These are phyloP conservation scores for Geotrichum australiense DNA, from an alignment of 1,139 yeast genomes.

Conservation along the genomic window DNA sequence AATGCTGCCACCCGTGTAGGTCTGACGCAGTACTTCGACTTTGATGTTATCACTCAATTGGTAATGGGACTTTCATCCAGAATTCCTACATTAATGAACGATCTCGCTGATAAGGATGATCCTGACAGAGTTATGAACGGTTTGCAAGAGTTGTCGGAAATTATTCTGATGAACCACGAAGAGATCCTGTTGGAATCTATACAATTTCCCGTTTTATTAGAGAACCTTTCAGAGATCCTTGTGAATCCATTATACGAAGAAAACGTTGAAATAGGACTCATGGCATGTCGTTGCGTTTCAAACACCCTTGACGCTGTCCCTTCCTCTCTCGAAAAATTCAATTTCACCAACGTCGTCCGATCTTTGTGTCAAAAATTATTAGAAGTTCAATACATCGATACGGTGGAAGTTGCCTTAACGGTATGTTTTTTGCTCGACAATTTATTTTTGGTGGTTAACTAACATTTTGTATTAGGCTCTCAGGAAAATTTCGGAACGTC, in stretches of 20 bases:
- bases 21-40: constrained; percentile 13
- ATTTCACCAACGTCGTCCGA: constrained; percentile 60
- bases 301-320: constrained; percentile 74
- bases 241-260: constrained; percentile 52
- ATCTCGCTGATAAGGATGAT: constrained; percentile 36
- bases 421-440: constrained; percentile 37
- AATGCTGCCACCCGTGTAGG: too few relatives aligned
- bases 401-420: constrained; percentile 87
- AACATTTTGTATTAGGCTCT: constrained; percentile 26
- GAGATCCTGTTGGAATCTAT: constrained; percentile 36
- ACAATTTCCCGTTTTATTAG: constrained; percentile 54
- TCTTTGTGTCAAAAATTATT: constrained; percentile 58
- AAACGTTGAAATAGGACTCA: constrained; percentile 70
- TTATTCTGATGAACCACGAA: constrained; percentile 35
- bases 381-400: constrained; percentile 78
- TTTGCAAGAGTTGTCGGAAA: constrained; percentile 35
- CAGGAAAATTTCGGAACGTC: constrained; percentile 34
- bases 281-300: constrained; percentile 79
- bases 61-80: constrained; percentile 25
- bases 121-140: constrained; percentile 40
- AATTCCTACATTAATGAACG: constrained; percentile 27
- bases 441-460: background rate
- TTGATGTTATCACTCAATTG: constrained; percentile 17
- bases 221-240: constrained; percentile 52
- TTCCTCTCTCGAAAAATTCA: constrained; percentile 58